These are phyloP conservation scores for Holtermannia corniformis DNA, from an alignment of 768 basidiomycete species.

Conservation along the genomic window DNA sequence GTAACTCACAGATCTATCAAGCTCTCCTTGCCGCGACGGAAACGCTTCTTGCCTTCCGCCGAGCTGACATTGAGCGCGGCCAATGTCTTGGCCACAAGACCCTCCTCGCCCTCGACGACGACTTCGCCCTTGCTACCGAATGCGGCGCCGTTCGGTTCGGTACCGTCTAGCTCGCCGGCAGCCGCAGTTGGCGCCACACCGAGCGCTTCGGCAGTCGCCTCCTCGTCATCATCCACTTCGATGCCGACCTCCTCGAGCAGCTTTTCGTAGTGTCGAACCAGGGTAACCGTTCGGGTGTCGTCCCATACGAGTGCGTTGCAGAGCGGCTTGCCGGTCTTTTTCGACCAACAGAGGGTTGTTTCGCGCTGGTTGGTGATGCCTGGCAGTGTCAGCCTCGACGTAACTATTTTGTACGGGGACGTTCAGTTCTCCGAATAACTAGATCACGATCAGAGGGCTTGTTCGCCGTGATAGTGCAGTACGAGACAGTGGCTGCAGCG, in stretches of 20 bases:
- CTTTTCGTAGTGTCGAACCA: constrained; percentile 68
- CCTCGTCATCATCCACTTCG: constrained; percentile 59
- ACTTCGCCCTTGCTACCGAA: constrained; percentile 28
- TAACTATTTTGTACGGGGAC: too few relatives aligned
- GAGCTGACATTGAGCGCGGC: constrained; percentile 22
- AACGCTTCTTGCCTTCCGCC: constrained; percentile 9
- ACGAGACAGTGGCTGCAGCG: too few relatives aligned
- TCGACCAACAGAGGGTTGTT: constrained; percentile 88
- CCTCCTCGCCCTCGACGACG: constrained; percentile 8
- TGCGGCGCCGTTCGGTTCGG: constrained; percentile 25
- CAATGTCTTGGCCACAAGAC: constrained; percentile 15
- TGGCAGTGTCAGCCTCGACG: constrained; percentile 13
- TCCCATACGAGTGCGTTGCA: constrained; percentile 79
- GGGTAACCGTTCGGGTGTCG: constrained; percentile 80
- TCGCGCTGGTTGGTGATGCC: constrained; percentile 96
- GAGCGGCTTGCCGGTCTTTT: constrained; percentile 75
- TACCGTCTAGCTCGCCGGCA: constrained; percentile 46
- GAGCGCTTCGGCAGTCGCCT: constrained; percentile 33
- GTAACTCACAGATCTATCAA: constrained; percentile 34
- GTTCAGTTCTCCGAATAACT: too few relatives aligned
- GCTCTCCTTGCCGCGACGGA: constrained; percentile 32
- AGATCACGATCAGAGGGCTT: too few relatives aligned
- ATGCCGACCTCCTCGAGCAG: constrained; percentile 66
- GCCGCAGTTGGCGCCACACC: not conserved
- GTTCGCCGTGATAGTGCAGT: too few relatives aligned